These are phyloP conservation scores for Penicillium oxalicum DNA, from an alignment of 2,329 filamentous ascomycete genomes.

Conservation along the genomic window DNA sequence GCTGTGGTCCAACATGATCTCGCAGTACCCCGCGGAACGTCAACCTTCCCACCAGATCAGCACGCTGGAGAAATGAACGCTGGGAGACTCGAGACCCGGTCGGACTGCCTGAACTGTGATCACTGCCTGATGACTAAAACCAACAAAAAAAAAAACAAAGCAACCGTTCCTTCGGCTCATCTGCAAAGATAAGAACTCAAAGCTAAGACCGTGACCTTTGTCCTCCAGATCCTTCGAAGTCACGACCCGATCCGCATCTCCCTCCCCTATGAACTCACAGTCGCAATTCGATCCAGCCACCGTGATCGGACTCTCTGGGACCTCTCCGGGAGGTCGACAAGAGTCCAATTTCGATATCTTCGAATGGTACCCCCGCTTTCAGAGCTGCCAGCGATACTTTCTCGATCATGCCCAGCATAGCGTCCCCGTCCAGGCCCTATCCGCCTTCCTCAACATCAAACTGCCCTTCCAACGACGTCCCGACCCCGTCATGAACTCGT, in stretches of 20 bases:
- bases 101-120: too few relatives aligned
- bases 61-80: too few relatives aligned
- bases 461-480: conserved; percentile 72
- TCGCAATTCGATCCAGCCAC: conserved; percentile 33
- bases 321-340: conserved; percentile 29
- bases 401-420: conserved; percentile 85
- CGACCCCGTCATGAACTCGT: conserved; percentile 45
- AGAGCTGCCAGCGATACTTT: conserved; percentile 86
- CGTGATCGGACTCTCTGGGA: conserved; percentile 34
- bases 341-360: conserved; percentile 60
- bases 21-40: neutral
- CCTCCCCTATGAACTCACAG: conserved; percentile 25
- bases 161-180: neutral
- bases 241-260: conserved; percentile 9
- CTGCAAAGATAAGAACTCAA: neutral
- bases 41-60: neutral
- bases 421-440: conserved; percentile 75
- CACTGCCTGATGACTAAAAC: neutral
- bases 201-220: conserved; percentile 7
- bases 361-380: conserved; percentile 87
- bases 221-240: conserved; percentile 18
- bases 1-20: too few relatives aligned
- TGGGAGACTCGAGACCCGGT: too few relatives aligned
- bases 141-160: neutral
- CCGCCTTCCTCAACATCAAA: conserved; percentile 84